Evolutionary conservation across 768 basidiomycete species (phyloP).

Genomic region (Kwoniella botswanensis): DNA sequence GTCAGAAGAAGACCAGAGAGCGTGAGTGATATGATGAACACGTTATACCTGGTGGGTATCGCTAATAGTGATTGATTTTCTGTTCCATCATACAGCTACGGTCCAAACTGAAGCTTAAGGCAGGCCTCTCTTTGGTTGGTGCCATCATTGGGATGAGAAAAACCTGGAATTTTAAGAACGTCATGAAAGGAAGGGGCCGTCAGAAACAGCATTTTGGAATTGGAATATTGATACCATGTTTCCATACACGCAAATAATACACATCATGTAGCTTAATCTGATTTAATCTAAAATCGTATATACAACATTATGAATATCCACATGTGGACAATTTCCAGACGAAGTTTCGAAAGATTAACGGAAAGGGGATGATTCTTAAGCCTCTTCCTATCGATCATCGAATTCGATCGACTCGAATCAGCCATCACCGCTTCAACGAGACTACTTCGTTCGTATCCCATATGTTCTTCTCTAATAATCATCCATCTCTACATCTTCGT

Average conservation of each 20-base stretch:
- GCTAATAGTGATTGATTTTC: no score
- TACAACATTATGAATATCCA: background rate
- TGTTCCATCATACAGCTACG: constrained; percentile 30
- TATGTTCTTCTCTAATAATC: constrained; percentile 12
- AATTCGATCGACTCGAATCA: no score
- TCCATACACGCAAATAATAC: background rate
- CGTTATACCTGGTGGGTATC: background rate
- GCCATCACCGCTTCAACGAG: no score
- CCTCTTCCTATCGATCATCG: no score
- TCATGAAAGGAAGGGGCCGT: no score
- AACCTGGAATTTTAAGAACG: no score
- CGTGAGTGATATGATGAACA: constrained; percentile 34
- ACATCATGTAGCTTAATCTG: background rate
- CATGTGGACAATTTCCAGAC: background rate
- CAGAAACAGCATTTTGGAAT: background rate
- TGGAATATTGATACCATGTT: background rate
- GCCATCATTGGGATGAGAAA: no score
- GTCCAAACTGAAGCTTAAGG: constrained; percentile 49
- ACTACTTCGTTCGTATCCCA: no score
- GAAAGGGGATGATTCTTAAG: no score
- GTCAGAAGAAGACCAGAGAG: constrained; percentile 45
- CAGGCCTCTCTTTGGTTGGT: background rate
- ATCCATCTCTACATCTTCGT: constrained; percentile 20
- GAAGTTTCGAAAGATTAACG: no score
- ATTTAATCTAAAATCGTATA: background rate